Evolutionary conservation across 2,329 filamentous ascomycete species (phyloP), one percentile per base, ranked within the genome.

Genomic region (Coniochaeta ligniaria): DNA sequence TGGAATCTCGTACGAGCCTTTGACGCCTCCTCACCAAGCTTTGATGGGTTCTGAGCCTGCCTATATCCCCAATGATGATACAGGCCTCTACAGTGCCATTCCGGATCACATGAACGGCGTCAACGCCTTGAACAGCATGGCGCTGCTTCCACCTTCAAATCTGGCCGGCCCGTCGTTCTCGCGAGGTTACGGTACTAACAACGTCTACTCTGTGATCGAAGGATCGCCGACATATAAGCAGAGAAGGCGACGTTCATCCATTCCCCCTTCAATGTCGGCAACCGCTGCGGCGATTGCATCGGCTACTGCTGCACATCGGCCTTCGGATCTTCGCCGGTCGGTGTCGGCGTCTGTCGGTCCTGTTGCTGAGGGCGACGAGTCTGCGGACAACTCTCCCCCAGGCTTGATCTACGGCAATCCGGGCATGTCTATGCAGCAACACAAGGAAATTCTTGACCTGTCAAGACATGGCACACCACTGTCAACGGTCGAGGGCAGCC

Each of bases 201-300:
- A 92, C 73, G 90, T 95, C 67, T 97, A 96, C 80, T 26, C 47
- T 31, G 47, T 96, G 57, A 95, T 98, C 71, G 95, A 99, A 78
- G 95, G 95, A 57, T 99, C 95, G 31, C 95, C 95, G 14, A 98
- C 95, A 41, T 99, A 99, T 80, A 99, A 99, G 84, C 95, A 98
- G 80, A 87, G 95, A 69, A 86, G 95, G 74, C 87, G 95, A 67
- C 90, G 95, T 64, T 97, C 95, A 38, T 98, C 94, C 47, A 92
- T 98, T 64, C 92, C 94, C 26, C 89, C 91, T 14, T 86, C 89
- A 66, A 85, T 92, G 73, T 82, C 83, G 61, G 84, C 83, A 52
- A 87, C 89, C 63, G 85, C 88, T 64, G 85, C 85, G 57, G 84
- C 88, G n/a, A 82, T 85, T 55, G 79, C 82, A 24, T 75, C 80